Conservation (phyloP, 23 red algal genomes). For the Agarophyton chilense region DNA sequence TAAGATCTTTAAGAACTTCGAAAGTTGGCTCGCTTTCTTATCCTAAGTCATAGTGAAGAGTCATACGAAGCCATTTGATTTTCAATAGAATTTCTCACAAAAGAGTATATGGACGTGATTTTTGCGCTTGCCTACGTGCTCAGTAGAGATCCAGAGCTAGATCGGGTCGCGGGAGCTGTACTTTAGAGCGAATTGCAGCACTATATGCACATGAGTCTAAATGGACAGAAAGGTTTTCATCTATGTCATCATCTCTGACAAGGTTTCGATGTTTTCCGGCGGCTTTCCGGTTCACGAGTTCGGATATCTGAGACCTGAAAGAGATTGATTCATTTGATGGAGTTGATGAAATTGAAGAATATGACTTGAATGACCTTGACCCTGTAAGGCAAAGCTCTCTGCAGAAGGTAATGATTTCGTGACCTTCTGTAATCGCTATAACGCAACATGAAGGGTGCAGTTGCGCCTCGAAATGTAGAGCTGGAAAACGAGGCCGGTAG, state of each 20-base stretch:
- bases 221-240: background rate
- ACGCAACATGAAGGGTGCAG: too few relatives aligned
- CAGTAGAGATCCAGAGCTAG: constrained; percentile 46
- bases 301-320: background rate
- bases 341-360: background rate
- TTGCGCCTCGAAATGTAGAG: too few relatives aligned
- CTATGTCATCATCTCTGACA: background rate
- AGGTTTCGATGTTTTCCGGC: constrained; percentile 19
- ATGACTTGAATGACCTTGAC: too few relatives aligned
- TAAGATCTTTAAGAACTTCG: background rate
- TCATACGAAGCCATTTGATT: constrained; percentile 1
- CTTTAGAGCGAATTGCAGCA: constrained; percentile 39
- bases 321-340: background rate
- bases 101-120: constrained; percentile 36
- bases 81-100: constrained; percentile 27
- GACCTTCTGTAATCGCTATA: too few relatives aligned
- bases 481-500: too few relatives aligned
- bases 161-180: constrained; percentile 42
- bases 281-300: constrained; percentile 1
- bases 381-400: too few relatives aligned
- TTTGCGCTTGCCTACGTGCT: background rate
- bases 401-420: too few relatives aligned
- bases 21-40: background rate
- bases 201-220: constrained; percentile 13
- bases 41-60: background rate